Base-by-base conservation (phyloP, 2,329 filamentous ascomycete species). In the Aspergillus sojae region DNA sequence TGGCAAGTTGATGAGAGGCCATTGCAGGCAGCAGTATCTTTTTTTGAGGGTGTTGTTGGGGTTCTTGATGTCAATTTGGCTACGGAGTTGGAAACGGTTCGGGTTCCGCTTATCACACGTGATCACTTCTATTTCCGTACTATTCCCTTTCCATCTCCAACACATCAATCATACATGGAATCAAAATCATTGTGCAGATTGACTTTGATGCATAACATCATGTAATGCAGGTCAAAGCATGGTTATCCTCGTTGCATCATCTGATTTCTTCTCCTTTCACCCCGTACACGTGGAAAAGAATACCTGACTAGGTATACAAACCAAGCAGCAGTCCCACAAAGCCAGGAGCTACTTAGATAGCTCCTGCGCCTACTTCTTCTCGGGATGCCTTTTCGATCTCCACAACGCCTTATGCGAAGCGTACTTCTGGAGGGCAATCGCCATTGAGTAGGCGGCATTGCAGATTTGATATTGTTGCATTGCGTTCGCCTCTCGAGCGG, bases 1-100 rank as follows among this genome's bases (percentile, higher is more conserved):
- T 92, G 71, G 89, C 89, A 64, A 94, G 70, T 76, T 91, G 86
- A 70, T 90, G 88, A 52, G 88, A 88, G 21, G 88, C 84, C 88
- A 91, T 91, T 65, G 62, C 58, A 39, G 23, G 19, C 46, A 53
- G 16, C 39, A 14, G 21, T 7, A 55, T 55, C 32, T 55, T 34
- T 36, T 26, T 23, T 23, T 21, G n/a, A 21, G 19, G 10, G 28
- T 57, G 59, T 34, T 39, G 26, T 41, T 50, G 61, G 55, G 56
- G 56, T 50, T 54, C 16, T 57, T 57, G 34, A 28, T 26, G 52
- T 41, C 21, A 16, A 34, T 56, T 57, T 55, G 48, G 54, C 32
- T 26, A 48, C 34, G n/a, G 32, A 50, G 50, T 39, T 26, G 34
- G 61, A 41, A 39, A 57, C 23, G 53, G 43, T 50, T 21, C 11